Conservation (phyloP, 1,284 basidiomycete genomes). For the Fistulinella cinereoalba region DNA sequence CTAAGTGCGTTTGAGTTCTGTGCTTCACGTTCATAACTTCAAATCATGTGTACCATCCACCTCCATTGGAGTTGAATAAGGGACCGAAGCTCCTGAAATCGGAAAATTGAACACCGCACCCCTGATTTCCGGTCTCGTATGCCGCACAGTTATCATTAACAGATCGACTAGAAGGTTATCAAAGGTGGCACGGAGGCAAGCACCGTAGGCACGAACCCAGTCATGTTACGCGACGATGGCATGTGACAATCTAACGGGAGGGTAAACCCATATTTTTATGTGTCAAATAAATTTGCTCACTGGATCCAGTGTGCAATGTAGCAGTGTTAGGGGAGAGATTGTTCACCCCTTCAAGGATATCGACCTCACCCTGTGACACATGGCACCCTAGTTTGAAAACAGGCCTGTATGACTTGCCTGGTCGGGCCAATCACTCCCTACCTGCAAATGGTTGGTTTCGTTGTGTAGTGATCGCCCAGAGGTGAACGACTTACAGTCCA, state of each 20-base stretch:
- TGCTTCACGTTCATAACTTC: too few species aligned
- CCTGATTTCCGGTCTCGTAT: constrained; percentile 36
- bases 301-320: constrained; percentile 19
- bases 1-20: too few species aligned
- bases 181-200: neutral
- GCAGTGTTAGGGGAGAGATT: constrained; percentile 26
- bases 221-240: constrained; percentile 19
- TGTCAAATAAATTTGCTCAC: constrained; percentile 10
- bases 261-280: neutral
- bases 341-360: constrained; percentile 35
- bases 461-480: neutral
- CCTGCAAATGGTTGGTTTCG: constrained; percentile 9
- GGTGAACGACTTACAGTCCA: constrained; percentile 23
- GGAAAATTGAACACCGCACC: constrained; percentile 45
- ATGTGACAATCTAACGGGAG: constrained; percentile 19
- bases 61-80: constrained; percentile 39
- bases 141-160: constrained; percentile 23
- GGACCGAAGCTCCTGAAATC: constrained; percentile 35
- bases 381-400: neutral
- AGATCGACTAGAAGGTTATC: constrained; percentile 12
- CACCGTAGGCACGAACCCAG: constrained; percentile 17
- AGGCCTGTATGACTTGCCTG: constrained; percentile 1
- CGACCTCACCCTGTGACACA: constrained; percentile 31
- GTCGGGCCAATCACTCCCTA: constrained; percentile 23
- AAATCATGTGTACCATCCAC: constrained; percentile 42